Evolutionary conservation across 2,329 filamentous ascomycete genomes (phyloP).

Genomic region (Calonectria fujianensis): DNA sequence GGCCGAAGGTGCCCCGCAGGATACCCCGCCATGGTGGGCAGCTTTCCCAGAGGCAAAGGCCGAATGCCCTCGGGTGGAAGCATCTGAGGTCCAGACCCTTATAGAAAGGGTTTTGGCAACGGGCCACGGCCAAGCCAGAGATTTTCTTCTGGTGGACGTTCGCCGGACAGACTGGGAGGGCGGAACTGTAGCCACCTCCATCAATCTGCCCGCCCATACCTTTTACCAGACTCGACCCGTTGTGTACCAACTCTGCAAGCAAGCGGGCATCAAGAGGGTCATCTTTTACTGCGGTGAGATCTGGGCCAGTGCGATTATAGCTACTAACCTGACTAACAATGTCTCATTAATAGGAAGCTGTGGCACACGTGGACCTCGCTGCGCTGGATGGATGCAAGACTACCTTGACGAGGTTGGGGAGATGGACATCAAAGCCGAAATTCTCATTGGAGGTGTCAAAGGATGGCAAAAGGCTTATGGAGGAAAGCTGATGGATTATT

Average conservation of each 20-base stretch:
- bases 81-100: slow-evolving; percentile 63
- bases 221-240: slow-evolving; percentile 70
- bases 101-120: slow-evolving; percentile 62
- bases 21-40: slow-evolving; percentile 61
- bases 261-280: slow-evolving; percentile 68
- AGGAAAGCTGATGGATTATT: slow-evolving; percentile 69
- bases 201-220: slow-evolving; percentile 75
- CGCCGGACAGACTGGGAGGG: slow-evolving; percentile 73
- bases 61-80: slow-evolving; percentile 60
- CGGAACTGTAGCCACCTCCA: slow-evolving; percentile 75
- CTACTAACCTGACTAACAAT: background rate
- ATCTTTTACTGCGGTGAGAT: slow-evolving; percentile 74
- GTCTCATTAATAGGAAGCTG: slow-evolving; percentile 65
- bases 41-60: slow-evolving; percentile 66
- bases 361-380: slow-evolving; percentile 69
- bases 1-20: slow-evolving; percentile 51
- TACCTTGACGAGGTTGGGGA: slow-evolving; percentile 69
- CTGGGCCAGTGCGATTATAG: background rate
- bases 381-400: slow-evolving; percentile 75
- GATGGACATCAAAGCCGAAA: slow-evolving; percentile 65
- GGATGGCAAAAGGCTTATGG: slow-evolving; percentile 72
- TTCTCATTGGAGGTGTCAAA: slow-evolving; percentile 72
- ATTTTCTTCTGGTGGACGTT: slow-evolving; percentile 72
- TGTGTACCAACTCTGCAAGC: slow-evolving; percentile 69
- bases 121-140: slow-evolving; percentile 52